phyloP scores from a whole-genome alignment of 2,329 filamentous ascomycete species.

The Aureobasidium melanogenum region DNA sequence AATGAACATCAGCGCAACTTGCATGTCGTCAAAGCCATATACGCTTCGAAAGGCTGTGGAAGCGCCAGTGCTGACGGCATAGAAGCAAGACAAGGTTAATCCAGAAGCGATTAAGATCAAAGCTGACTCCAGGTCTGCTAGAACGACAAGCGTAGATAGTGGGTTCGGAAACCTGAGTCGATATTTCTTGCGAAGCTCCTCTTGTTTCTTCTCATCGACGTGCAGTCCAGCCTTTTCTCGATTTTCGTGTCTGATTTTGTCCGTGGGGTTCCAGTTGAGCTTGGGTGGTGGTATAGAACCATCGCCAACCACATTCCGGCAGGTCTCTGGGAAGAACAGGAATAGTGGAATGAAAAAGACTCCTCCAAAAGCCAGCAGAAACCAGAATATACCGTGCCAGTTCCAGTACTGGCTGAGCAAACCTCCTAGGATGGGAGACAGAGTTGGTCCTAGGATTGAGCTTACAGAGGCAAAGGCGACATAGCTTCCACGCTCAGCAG shows the following conservation, averaged over 20 bases:
- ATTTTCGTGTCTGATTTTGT: conserved; percentile 24
- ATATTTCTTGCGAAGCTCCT: conserved; percentile 18
- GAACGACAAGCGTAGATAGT: conserved; percentile 19
- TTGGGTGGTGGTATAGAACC: conserved; percentile 49
- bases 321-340: conserved; percentile 47
- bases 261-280: conserved; percentile 51
- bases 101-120: conserved; percentile 31
- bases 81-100: conserved; percentile 33
- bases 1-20: conserved; percentile 35
- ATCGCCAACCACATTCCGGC: conserved; percentile 48
- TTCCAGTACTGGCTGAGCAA: conserved; percentile 54
- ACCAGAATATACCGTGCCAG: conserved; percentile 65
- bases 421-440: conserved; percentile 57
- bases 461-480: conserved; percentile 58
- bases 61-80: conserved; percentile 33
- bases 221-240: conserved; percentile 15
- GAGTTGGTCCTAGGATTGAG: conserved; percentile 40
- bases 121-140: conserved; percentile 26
- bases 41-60: conserved; percentile 27
- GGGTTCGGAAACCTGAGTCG: conserved; percentile 23
- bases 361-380: conserved; percentile 46
- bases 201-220: conserved; percentile 18
- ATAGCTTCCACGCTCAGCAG: conserved; percentile 61
- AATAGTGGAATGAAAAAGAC: conserved; percentile 47
- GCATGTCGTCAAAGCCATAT: conserved; percentile 33